Evolutionary conservation across 495 filamentous ascomycete species (phyloP).

Genomic region (Penicillium paradoxum): DNA sequence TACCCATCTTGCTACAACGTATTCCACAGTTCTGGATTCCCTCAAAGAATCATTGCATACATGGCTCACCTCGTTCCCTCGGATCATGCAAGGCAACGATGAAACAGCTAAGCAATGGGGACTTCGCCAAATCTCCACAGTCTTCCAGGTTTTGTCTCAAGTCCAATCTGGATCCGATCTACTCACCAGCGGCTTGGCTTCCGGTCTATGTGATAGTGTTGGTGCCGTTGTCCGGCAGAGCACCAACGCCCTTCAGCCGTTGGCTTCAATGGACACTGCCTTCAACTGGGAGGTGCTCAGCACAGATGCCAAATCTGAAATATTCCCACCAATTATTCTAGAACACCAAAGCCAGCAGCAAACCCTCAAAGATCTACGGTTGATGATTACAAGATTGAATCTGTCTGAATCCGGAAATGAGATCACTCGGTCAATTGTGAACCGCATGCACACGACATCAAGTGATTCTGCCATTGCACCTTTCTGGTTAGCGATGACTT

Average conservation of each 20-base stretch:
- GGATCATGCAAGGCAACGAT: constrained; percentile 80
- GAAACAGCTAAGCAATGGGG: constrained; percentile 67
- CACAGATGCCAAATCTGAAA: neutral
- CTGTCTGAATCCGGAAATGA: constrained; percentile 35
- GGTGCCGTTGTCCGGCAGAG: constrained; percentile 32
- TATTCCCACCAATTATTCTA: constrained; percentile 48
- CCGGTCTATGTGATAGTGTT: constrained; percentile 45
- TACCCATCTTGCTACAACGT: constrained; percentile 55
- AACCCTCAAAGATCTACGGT: constrained; percentile 50
- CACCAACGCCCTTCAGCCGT: constrained; percentile 23
- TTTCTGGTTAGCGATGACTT: constrained; percentile 76
- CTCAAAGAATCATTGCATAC: constrained; percentile 70
- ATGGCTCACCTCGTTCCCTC: constrained; percentile 76
- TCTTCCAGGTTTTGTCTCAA: constrained; percentile 62
- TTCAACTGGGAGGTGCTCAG: constrained; percentile 7
- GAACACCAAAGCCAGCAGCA: constrained; percentile 59
- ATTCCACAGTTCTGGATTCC: constrained; percentile 58
- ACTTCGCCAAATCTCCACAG: constrained; percentile 67
- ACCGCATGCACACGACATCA: constrained; percentile 49
- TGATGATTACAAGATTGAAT: constrained; percentile 39
- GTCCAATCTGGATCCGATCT: constrained; percentile 64
- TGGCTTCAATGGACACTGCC: constrained; percentile 20
- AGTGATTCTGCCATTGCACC: constrained; percentile 58
- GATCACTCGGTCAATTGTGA: constrained; percentile 54
- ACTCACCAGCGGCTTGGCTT: constrained; percentile 62